phyloP scores from a whole-genome alignment of 768 basidiomycete genomes.

The Suillus bovinus region DNA sequence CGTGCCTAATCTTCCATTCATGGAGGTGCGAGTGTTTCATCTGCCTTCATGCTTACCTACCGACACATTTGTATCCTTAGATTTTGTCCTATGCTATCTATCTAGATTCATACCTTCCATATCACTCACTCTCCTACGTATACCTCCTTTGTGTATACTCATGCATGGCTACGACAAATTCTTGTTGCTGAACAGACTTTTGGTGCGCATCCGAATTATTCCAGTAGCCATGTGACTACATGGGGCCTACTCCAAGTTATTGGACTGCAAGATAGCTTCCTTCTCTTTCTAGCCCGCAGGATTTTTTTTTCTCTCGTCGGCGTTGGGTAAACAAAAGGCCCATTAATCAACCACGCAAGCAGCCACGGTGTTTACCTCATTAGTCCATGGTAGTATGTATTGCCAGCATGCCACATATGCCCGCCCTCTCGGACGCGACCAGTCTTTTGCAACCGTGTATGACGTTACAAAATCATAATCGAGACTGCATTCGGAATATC shows the following conservation, averaged over 20 bases:
- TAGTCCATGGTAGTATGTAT: not conserved
- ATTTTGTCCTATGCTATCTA: not conserved
- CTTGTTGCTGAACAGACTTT: not conserved
- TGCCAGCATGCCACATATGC: not conserved
- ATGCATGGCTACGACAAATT: conserved; percentile 5
- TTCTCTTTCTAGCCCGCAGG: not conserved
- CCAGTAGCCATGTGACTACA: not conserved
- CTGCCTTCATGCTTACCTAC: not conserved
- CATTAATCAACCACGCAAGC: not conserved
- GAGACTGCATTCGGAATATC: conserved; percentile 61
- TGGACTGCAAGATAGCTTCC: not conserved
- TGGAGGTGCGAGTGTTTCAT: conserved; percentile 16
- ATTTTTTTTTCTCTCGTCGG: not conserved
- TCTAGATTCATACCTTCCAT: conserved; percentile 7
- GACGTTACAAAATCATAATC: conserved; percentile 54
- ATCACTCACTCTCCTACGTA: conserved; percentile 13
- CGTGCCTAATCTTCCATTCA: not conserved
- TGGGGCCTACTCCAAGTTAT: not conserved
- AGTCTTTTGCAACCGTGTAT: conserved; percentile 38
- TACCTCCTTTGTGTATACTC: conserved; percentile 22
- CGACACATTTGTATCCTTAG: not conserved
- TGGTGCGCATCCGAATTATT: not conserved
- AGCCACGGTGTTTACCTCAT: not conserved
- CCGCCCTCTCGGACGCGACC: conserved; percentile 5
- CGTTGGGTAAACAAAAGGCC: not conserved